Evolutionary conservation across 202 grass and related monocot species (phyloP), one percentile per base, ranked within the genome.

Genomic region (Carex sylvatica): DNA sequence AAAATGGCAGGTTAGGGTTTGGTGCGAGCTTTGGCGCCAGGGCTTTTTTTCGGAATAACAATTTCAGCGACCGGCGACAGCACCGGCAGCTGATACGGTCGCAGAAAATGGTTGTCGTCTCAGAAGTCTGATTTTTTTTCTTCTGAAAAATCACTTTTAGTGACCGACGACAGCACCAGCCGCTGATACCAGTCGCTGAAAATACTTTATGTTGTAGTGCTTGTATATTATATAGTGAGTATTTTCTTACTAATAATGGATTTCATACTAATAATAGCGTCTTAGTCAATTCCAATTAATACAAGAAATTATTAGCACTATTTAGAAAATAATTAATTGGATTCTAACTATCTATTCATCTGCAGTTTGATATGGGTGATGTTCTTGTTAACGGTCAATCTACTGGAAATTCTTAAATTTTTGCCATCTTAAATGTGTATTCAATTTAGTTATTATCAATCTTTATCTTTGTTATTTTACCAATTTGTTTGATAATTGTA

Each of bases 291-390:
- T 56, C 52, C 35, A 74, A 74, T 51, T 24, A 61, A 22, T 35
- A 33, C 13, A 59, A 77, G 4, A 59, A 19, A 36, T 58, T 5
- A 76, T 0, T 19, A n/a, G 7, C 13, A 36, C 46, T 53, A 9
- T 83, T 23, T 42, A 74, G 38, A 10, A 19, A 79, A 20, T 26
- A 65, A 44, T 79, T 86, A 51, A 80, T 40, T 24, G 63, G 58
- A 42, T 76, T 54, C 46, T 59, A 35, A 77, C 4, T 77, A 5
- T 56, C 71, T 81, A 59, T n/a, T 83, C 18, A 49, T 36, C 28
- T 84, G 81, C 83, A 93, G 95, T 98, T 98, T 92, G 92, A 98
- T 62, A 98, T 98, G 91, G 91, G 92, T 53, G 92, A 98, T 79
- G 92, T 95, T 52, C 89, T 95, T 84, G 79, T 98, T 92, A 91